Evolutionary conservation across 176 grass and related monocot species (phyloP).

Genomic region (Avena sativa): DNA sequence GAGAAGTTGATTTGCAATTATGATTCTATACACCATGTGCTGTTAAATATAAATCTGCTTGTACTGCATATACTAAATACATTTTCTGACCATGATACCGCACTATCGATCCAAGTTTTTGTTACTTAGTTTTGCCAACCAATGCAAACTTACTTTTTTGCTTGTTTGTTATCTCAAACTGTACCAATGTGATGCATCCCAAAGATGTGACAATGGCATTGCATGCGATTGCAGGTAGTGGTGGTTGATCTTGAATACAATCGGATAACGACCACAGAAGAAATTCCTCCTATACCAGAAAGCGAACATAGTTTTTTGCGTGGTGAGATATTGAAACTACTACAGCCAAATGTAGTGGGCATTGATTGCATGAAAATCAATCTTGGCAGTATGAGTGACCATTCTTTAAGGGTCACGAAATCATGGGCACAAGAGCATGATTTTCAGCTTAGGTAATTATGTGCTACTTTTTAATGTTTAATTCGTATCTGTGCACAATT

Average conservation of each 20-base stretch:
- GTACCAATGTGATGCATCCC: not conserved
- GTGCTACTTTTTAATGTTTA: constrained; percentile 25
- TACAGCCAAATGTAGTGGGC: constrained; percentile 92
- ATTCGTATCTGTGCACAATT: constrained; percentile 32
- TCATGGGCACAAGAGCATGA: constrained; percentile 91
- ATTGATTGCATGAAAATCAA: constrained; percentile 97
- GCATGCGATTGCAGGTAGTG: constrained; percentile 72
- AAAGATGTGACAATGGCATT: constrained; percentile 34
- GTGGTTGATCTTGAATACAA: constrained; percentile 99
- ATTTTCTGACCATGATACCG: constrained; percentile 35
- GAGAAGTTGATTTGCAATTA: constrained; percentile 24
- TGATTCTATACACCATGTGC: not conserved
- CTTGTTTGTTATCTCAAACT: constrained; percentile 30
- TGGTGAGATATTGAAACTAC: constrained; percentile 90
- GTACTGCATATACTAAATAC: constrained; percentile 15
- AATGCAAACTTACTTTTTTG: constrained; percentile 20
- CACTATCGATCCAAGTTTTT: not conserved
- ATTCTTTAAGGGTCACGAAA: constrained; percentile 63
- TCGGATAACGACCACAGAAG: constrained; percentile 85
- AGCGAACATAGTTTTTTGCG: constrained; percentile 85
- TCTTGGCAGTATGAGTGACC: constrained; percentile 81
- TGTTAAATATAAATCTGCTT: constrained; percentile 31
- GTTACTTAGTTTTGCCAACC: not conserved
- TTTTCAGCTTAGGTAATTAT: constrained; percentile 92
- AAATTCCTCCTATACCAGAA: constrained; percentile 93